A percentile compares a stretch with the other conserved stretches of the same genome.
phyloP scores from a whole-genome alignment of 371 early-diverging fungal genomes.

The Smittium culicis region DNA sequence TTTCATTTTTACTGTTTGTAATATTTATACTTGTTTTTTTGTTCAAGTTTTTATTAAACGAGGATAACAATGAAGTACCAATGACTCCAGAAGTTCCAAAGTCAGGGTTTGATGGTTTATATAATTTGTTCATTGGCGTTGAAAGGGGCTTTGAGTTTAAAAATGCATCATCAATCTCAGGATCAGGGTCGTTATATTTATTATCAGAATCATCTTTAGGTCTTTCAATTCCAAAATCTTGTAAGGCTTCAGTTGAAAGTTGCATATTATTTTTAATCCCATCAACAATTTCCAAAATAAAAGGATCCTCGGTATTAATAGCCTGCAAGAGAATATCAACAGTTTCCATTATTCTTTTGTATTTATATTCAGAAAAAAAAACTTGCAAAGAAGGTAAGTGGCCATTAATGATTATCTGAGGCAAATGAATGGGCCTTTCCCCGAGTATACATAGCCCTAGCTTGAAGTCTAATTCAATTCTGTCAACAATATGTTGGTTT shows the following conservation, averaged over 20 bases:
- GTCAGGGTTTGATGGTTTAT: not conserved
- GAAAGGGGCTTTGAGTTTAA: not conserved
- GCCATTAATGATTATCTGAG: constrained; percentile 65
- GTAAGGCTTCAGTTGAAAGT: not conserved
- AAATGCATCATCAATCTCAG: not conserved
- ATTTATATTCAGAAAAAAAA: constrained; percentile 87
- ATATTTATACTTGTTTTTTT: constrained; percentile 2
- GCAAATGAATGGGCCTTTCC: constrained; percentile 45
- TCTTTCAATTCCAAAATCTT: not conserved
- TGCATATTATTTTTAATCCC: not conserved
- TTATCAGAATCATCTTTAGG: not conserved
- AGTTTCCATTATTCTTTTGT: constrained; percentile 75
- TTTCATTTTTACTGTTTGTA: not conserved
- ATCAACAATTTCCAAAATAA: not conserved
- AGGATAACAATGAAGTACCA: not conserved
- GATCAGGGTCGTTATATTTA: not conserved
- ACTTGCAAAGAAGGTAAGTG: constrained; percentile 72
- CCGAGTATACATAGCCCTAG: constrained; percentile 76
- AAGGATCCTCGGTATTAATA: constrained; percentile 19
- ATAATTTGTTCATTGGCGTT: not conserved
- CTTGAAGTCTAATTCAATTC: constrained; percentile 68
- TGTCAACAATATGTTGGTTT: constrained; percentile 68
- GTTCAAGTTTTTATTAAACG: not conserved
- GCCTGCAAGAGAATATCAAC: constrained; percentile 40
- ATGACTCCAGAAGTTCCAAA: not conserved